Evolutionary conservation across 306 rosid genomes (phyloP), one percentile per base, ranked within the genome.

Genomic region (Hippophae tibetana): DNA sequence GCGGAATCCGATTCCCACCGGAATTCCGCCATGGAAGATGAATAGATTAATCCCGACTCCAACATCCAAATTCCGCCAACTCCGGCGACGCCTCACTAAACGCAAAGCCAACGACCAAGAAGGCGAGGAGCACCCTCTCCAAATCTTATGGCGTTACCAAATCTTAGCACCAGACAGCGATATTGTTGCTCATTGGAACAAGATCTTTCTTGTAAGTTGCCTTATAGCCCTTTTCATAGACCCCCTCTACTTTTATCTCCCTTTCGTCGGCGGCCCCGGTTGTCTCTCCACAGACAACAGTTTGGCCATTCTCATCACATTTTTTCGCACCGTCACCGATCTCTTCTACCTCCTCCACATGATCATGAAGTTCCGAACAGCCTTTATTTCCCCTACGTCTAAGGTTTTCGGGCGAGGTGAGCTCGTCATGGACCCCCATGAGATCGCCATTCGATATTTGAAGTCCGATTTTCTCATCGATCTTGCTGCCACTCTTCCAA

Each of bases 1-100:
- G 86, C 88, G 94, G 94, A 80, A 81, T 80, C 89, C 93, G 87
- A 66, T 52, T 54, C 46, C 69, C 72, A 47, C 42, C 81, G 94
- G 97, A 84, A 70, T 84, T n/a, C 89, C 90, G 89, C 89, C 72
- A 90, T 86, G 95, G 97, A 87, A 87, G 85, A 90, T 90, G 97
- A 74, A 81, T 85, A 84, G 82, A 72, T 78, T 79, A 80, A 13
- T 81, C 65, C 66, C 85, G 60, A 78, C 76, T 67, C 89, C 90
- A 67, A 81, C 88, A 18, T 68, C 82, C 10, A 79, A 63, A 43
- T 74, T 85, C 79, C 89, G 86, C 79, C 90, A 69, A 7, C 68
- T 80, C 73, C 72, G 79, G 78, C 82, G 86, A 73, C 65, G 59
- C 58, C 23, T 49, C 86, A 71, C 73, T 79, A 71, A 13, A 63